Evolutionary conservation across 2,329 filamentous ascomycete genomes (phyloP).

Genomic region (Mariannaea elegans): DNA sequence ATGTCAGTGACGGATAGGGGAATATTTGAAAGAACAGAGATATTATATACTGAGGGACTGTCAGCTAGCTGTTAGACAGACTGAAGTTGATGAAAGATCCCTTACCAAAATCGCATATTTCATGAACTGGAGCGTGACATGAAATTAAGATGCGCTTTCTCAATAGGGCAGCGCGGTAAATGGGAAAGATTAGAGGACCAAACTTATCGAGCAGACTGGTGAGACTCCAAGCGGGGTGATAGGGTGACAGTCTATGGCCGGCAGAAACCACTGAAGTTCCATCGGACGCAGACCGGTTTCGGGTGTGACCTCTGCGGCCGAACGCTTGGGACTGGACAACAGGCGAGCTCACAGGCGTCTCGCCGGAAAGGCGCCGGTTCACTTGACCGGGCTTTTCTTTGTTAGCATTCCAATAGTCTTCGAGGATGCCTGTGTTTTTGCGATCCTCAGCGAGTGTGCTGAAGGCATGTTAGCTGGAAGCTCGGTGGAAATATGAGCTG

Average conservation of each 20-base stretch:
- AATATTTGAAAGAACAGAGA: constrained; percentile 92
- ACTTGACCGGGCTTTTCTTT: constrained; percentile 50
- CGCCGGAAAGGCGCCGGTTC: constrained; percentile 47
- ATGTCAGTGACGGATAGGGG: constrained; percentile 77
- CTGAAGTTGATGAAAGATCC: background rate
- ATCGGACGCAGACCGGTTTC: constrained; percentile 70
- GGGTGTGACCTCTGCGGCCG: constrained; percentile 56
- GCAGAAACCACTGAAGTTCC: constrained; percentile 65
- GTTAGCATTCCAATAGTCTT: constrained; percentile 79
- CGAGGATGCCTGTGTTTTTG: constrained; percentile 69
- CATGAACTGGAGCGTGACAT: constrained; percentile 84
- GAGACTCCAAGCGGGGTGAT: constrained; percentile 89
- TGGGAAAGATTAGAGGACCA: constrained; percentile 89
- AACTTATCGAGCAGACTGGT: constrained; percentile 81
- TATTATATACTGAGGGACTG: constrained; percentile 77
- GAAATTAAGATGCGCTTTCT: constrained; percentile 90
- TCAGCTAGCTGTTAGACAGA: constrained; percentile 19
- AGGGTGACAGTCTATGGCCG: constrained; percentile 74
- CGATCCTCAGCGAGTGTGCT: constrained; percentile 72
- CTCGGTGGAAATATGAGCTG: background rate
- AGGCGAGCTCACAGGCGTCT: constrained; percentile 63
- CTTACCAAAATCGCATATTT: constrained; percentile 88
- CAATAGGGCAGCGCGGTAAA: constrained; percentile 86
- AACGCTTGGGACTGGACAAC: constrained; percentile 45
- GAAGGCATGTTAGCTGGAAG: constrained; percentile 32